Base-by-base conservation (phyloP, 73 alveolate species). In the Paraurostyla sp. region DNA sequence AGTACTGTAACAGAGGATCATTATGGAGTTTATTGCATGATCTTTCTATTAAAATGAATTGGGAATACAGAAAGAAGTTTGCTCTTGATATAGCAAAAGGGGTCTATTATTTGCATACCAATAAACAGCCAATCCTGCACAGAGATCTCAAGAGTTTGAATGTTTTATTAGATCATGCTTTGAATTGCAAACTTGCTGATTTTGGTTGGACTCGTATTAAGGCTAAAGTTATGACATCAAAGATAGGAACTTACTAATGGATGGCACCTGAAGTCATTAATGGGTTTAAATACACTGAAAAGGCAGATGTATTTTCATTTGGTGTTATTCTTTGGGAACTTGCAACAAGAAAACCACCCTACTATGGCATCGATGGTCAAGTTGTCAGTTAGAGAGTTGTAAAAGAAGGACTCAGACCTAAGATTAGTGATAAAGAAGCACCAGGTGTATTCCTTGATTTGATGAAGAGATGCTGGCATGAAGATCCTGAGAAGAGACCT, bases 251-350 rank as follows among this genome's bases (percentile, higher is more conserved):
- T 30, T 98, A 96, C 91, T 98, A 97, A 92, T 98, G 99, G 99
- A 98, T 98, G 99, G 99, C 99, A 40, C 99, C 99, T 0, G 99
- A 98, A 93, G 99, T 98, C 7, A 98, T 98, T 18, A 95, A 91
- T 62, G 99, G 99, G 20, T 92, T 88, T 87, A 96, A 94, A 35
- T 98, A 98, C 92, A 92, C 99, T 42, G 99, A 98, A 87, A 97
- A 97, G 81, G 99, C 99, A 22, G 99, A 98, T 93, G 99, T 98
- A 6, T 98, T 96, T 88, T 94, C 99, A 57, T 98, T 97, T 87
- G 99, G 99, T 49, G 94, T 98, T 78, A 98, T 98, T 35, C 95
- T 98, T 82, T 97, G 99, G 99, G 99, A 98, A 94, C 89, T 98
- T 18, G 99, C 98, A 0, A 97, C 99, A 15, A 96, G 99, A 58